A percentile compares a stretch with the other conserved stretches of the same genome.
Conservation (phyloP, 129 eudicot genomes). For the Oenanthe sinensis region DNA sequence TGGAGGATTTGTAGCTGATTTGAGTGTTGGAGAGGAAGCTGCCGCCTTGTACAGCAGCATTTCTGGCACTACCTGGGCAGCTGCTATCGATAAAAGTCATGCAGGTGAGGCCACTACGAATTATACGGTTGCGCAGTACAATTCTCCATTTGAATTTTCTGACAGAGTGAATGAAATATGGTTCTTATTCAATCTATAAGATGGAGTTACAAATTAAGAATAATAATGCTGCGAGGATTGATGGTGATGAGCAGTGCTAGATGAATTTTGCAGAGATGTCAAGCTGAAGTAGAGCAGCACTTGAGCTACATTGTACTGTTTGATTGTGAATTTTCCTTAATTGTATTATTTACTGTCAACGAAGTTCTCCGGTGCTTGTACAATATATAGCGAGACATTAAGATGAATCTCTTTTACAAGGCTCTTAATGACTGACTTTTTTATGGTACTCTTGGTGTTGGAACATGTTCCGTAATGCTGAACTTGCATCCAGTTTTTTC, state of each 20-base stretch:
- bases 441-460: neutral
- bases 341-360: neutral
- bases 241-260: neutral
- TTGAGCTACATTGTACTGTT: neutral
- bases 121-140: constrained; percentile 76
- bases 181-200: constrained; percentile 49
- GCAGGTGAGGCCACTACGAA: constrained; percentile 33
- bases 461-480: neutral
- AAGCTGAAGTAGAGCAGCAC: neutral
- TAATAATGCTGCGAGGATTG: neutral
- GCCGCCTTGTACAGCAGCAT: constrained; percentile 56
- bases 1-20: constrained; percentile 62
- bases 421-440: neutral
- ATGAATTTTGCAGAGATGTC: neutral
- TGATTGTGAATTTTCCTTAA: neutral
- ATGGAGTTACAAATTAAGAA: constrained; percentile 8
- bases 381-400: neutral
- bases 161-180: constrained; percentile 88
- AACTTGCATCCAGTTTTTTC: neutral
- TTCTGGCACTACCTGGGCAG: constrained; percentile 61
- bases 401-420: neutral
- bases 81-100: constrained; percentile 52
- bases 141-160: constrained; percentile 79
- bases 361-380: neutral
- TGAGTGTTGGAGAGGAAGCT: constrained; percentile 53